Percentiles rank a stretch among this genome's conserved stretches.
phyloP scores from a whole-genome alignment of 2,329 filamentous ascomycete genomes.

The Endoconidiophora polonica region DNA sequence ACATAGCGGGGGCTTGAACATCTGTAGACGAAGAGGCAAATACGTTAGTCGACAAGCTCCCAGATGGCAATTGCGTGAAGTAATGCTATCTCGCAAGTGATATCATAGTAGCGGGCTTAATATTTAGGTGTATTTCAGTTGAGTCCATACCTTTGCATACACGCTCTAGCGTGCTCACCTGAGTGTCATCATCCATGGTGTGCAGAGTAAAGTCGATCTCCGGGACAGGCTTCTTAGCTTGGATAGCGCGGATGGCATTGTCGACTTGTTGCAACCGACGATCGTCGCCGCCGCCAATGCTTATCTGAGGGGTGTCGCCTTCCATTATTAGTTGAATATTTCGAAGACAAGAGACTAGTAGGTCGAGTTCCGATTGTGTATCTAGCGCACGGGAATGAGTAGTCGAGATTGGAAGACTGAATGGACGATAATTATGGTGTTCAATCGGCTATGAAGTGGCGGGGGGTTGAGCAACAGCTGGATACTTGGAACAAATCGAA shows the following conservation, averaged over 20 bases:
- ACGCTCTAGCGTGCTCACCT: conserved; percentile 88
- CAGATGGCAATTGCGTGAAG: neutral
- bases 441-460: neutral
- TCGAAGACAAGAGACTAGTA: neutral
- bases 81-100: neutral
- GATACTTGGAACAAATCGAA: neutral
- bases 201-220: conserved; percentile 98
- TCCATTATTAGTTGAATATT: conserved; percentile 25
- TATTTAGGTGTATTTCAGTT: neutral
- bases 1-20: conserved; percentile 92
- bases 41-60: conserved; percentile 12
- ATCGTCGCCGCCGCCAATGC: conserved; percentile 23
- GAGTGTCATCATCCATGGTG: conserved; percentile 91
- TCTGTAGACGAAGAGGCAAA: conserved; percentile 37
- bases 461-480: neutral
- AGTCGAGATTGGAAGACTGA: conserved; percentile 1
- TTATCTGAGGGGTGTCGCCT: conserved; percentile 24
- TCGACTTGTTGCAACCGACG: conserved; percentile 52
- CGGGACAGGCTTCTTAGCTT: conserved; percentile 85
- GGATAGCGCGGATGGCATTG: conserved; percentile 80
- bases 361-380: neutral
- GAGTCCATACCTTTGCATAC: conserved; percentile 79
- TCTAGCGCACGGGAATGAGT: neutral
- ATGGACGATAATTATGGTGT: neutral
- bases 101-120: neutral